phyloP scores from a whole-genome alignment of 345 rosid species.

The Salix viminalis region DNA sequence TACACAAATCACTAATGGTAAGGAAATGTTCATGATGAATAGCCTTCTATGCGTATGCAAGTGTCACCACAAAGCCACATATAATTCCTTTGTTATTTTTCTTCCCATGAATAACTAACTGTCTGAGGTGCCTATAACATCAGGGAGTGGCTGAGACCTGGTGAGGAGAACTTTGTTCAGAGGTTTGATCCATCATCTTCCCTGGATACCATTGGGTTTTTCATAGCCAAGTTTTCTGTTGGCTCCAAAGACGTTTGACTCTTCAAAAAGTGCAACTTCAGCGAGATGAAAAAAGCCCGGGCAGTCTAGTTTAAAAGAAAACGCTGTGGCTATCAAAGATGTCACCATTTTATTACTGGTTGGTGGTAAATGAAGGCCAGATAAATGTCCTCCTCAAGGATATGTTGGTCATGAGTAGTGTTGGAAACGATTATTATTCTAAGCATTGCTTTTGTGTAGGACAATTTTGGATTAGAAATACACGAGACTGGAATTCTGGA shows the following conservation, averaged over 20 bases:
- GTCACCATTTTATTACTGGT: neutral
- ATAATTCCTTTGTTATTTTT: neutral
- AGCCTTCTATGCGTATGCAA: neutral
- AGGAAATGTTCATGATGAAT: too few species aligned
- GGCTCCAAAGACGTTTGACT: constrained; percentile 23
- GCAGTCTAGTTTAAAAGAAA: neutral
- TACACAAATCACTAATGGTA: too few species aligned
- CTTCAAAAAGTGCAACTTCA: neutral
- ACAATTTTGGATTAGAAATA: too few species aligned
- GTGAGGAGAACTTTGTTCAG: constrained; percentile 86
- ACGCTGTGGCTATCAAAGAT: neutral
- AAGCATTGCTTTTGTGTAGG: too few species aligned
- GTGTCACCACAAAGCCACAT: neutral
- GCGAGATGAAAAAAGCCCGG: neutral
- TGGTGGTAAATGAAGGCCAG: neutral
- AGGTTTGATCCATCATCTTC: constrained; percentile 86
- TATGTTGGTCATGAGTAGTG: too few species aligned
- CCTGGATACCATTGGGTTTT: constrained; percentile 90
- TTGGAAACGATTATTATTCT: too few species aligned
- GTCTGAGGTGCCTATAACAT: neutral
- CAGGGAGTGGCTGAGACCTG: constrained; percentile 94
- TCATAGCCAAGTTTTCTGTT: constrained; percentile 79
- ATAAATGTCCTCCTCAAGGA: too few species aligned
- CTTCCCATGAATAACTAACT: too few species aligned
- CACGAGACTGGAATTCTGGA: too few species aligned